Evolutionary conservation across 441 rosid genomes (phyloP).

Genomic region (Francoa sonchifolia): DNA sequence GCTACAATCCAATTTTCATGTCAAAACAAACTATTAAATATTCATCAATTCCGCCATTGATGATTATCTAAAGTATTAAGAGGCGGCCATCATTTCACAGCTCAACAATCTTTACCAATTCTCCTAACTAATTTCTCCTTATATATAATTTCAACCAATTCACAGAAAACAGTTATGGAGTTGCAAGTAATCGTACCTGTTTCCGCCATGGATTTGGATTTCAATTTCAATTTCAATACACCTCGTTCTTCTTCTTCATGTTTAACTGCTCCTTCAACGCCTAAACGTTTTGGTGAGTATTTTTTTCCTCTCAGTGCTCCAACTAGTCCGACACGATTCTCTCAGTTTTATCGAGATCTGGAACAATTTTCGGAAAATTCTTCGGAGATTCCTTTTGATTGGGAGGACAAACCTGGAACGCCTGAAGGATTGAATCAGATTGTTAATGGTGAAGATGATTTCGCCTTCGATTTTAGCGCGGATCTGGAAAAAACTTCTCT

Average conservation of each 20-base stretch:
- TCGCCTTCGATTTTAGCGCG: constrained; percentile 48
- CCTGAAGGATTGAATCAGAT: constrained; percentile 28
- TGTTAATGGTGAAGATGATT: constrained; percentile 48
- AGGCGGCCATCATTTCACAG: constrained; percentile 40
- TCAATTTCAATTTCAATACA: no score
- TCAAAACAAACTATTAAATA: no score
- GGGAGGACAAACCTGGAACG: constrained; percentile 60
- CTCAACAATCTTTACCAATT: constrained; percentile 23
- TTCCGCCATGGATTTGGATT: constrained; percentile 37
- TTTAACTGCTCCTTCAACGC: constrained; percentile 60
- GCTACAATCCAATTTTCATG: no score
- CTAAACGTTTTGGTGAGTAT: constrained; percentile 35
- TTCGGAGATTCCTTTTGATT: constrained; percentile 30
- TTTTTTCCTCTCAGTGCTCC: constrained; percentile 75
- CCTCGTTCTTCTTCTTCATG: constrained; percentile 29
- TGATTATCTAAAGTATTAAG: constrained; percentile 21
- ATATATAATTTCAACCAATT: not conserved
- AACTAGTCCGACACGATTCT: constrained; percentile 44
- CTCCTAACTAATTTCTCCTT: not conserved
- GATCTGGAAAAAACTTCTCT: constrained; percentile 33
- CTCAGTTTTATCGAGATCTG: constrained; percentile 42
- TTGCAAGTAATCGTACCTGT: constrained; percentile 36
- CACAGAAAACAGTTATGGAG: not conserved
- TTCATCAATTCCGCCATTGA: no score
- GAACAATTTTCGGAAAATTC: constrained; percentile 16